Evolutionary conservation across 2,329 filamentous ascomycete species (phyloP), one percentile per base, ranked within the genome.

Genomic region (Hypocrella siamensis): DNA sequence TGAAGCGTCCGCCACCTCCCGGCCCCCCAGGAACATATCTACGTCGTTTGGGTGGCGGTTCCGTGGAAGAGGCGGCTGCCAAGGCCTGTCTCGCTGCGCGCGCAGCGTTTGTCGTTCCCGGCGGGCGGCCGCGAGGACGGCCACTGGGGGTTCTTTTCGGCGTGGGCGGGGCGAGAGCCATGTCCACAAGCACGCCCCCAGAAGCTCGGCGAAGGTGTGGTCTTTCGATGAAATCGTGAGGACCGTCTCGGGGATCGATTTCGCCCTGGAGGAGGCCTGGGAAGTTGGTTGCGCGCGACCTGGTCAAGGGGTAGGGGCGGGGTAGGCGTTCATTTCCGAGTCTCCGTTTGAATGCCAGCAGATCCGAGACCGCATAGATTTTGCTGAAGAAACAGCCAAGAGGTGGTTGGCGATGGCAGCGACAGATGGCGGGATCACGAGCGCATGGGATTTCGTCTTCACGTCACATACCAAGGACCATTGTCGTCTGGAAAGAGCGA

Each of bases 21-120:
- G 83, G 79, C 3, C 84, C 85, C 30, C 85, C 85, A 21, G 88
- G 83, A 30, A 92, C 70, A 58, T 93, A 94, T 54, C 74, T 70
- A 42, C 76, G 67, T 48, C 70, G 72, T 57, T 84, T 85, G 1
- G 64, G 64, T 10, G 78, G 75, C 17, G 76, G 75, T 42, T 79
- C 76, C 30, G 64, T 61, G 26, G 53, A 46, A 28, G 46, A 39
- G 14, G 46, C 49, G 14, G 47, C 45, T 17, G 48, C 46, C 25
- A 47, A 49, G 12, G 48, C 53, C 31, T 52, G 50, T 36, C 58
- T 51, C 25, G 54, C 54, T 17, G 54, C 53, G 40, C 55, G 53
- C 33, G 52, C 52, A 24, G 58, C 56, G 38, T 58, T 60, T 19
- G 55, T 58, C 8, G 55, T 51, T 28, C 58, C 58, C 3, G 54